phyloP scores from a whole-genome alignment of 1,284 basidiomycete species.

The Marasmius fiardii region DNA sequence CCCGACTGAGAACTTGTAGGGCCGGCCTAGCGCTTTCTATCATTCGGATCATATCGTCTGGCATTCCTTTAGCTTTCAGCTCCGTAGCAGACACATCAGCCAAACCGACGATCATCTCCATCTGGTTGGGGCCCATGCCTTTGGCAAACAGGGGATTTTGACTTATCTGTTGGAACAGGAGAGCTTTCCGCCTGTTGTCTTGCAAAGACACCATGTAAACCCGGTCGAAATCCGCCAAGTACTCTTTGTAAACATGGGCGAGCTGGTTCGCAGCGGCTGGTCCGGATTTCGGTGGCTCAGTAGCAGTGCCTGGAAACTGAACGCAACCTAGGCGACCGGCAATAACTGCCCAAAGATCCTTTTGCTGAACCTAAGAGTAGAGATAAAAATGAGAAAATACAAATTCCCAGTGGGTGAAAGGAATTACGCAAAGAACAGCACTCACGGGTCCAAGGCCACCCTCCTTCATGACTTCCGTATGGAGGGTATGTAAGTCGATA shows the following conservation, averaged over 20 bases:
- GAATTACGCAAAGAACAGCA: constrained; percentile 9
- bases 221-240: constrained; percentile 53
- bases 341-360: constrained; percentile 62
- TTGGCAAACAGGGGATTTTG: background rate
- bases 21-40: constrained; percentile 54
- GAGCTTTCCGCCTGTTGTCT: constrained; percentile 17
- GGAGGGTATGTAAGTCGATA: constrained; percentile 57
- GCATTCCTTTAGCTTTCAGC: constrained; percentile 46
- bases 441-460: constrained; percentile 50
- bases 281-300: constrained; percentile 54
- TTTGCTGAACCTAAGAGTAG: constrained; percentile 48
- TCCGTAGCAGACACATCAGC: constrained; percentile 44
- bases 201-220: constrained; percentile 41
- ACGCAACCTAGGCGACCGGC: constrained; percentile 62
- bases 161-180: constrained; percentile 7
- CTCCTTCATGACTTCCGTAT: constrained; percentile 52
- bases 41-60: constrained; percentile 47
- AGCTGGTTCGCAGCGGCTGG: constrained; percentile 59
- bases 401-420: too few species aligned
- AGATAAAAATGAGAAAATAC: background rate
- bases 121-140: constrained; percentile 25
- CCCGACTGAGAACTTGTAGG: constrained; percentile 37
- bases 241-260: constrained; percentile 56
- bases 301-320: constrained; percentile 52
- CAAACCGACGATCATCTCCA: constrained; percentile 40